Base-by-base conservation (phyloP, 768 basidiomycete genomes). In the Daedaleopsis nitida region DNA sequence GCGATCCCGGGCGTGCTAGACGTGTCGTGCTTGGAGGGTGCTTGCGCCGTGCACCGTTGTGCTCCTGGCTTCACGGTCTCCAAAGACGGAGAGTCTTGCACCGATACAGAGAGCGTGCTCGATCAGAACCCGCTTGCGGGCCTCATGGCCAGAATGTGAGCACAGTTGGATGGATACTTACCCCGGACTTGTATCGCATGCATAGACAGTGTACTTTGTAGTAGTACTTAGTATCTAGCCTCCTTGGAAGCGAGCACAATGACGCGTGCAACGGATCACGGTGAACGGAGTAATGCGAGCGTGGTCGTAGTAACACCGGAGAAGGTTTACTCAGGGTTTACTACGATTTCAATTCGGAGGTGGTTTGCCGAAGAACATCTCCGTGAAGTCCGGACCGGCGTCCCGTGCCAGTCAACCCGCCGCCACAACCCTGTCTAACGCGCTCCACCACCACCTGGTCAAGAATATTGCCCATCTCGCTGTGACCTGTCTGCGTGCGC, bases 31-130 rank as follows among this genome's bases (percentile, higher is more conserved):
- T 52, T 75, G 9, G 54, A 52, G 12, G 82, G 83, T 5, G 52
- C 72, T 19, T 85, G 83, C 65, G 60, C 73, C 32, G 78, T 84
- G 1, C 71, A 73, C 51, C 77, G 77, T 38, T 85, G 83, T 75
- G 73, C 75, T 65, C 68, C 73, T 1, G 82, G 83, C 13, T 82
- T 77, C 64, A 38, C 27, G 6, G 57, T 58, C 23, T 52, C 71
- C 11, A 19, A 14, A 16, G 68, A 72, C 50, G 47, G 62, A 16
- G 58, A 59, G 1, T 57, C 56, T 52, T 73, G 72, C 58, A 38
- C 66, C n/a, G 45, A 52, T 47, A 42, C 47, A 12, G 37, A 9
- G 14, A 14, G 11, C 19, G 17, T 48, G 5, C 12, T 47, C 19
- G 23, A 49, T 32, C 32, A 45, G 42, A 38, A 57, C 45, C 39